Evolutionary conservation across 1,284 basidiomycete species (phyloP), one percentile per base, ranked within the genome.

Genomic region (Fomitopsis betulina): DNA sequence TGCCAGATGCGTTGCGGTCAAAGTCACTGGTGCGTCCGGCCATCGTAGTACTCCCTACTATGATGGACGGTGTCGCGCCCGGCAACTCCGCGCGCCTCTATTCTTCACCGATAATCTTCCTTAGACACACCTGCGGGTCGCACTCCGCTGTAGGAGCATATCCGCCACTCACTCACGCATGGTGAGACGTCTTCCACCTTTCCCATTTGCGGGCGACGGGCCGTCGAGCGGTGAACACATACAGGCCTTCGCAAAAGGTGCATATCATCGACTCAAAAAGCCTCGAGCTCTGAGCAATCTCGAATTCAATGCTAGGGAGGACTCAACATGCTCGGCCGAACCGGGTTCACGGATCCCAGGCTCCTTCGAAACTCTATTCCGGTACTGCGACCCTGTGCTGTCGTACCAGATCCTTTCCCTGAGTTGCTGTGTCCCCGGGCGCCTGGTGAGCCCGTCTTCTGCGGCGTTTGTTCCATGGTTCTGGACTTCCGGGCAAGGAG

Each of bases 281-380:
- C 32, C 30, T 51, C 32, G 49, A 51, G 49, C 49, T 30, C 49
- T 27, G 49, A 27, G 13, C 35, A 51, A 37, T 12, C 45, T 32
- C 49, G 7, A n/a, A 30, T 37, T 35, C 33, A 12, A 23, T 35
- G 49, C 49, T 21, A 5, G 19, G 32, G 49, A 51, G 49, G 49
- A 30, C 17, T n/a, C 8, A 37, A 51, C 49, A 37, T 35, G 49
- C 49, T 32, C 32, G 33, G 49, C 49, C 49, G 49, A 15, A 19
- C 10, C 49, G 49, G 49, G 35, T 35, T 35, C n/a, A 51, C 32
- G 49, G 33, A 23, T 51, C 49, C 49, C 49, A 51, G 49, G 32
- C 49, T 51, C 49, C 49, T 51, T 33, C 49, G 49, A 35, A 51
- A 51, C 49, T n/a, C 49, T 51, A 51, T 51, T 35, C 32, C 12